These are phyloP conservation scores for Fraxinus platypoda DNA, from an alignment of 305 asterid species.

Conservation along the genomic window DNA sequence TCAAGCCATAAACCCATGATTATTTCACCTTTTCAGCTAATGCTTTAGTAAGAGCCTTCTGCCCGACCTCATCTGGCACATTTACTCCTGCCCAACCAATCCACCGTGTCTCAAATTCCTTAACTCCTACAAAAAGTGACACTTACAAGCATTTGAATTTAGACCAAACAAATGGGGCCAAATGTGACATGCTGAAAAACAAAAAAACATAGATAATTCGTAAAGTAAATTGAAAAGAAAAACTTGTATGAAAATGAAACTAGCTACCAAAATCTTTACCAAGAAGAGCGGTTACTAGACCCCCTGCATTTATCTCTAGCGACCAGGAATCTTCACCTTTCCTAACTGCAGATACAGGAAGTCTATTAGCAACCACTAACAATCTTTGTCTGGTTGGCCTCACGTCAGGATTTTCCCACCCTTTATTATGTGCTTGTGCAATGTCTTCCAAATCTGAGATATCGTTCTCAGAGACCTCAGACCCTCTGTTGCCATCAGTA, in stretches of 20 bases:
- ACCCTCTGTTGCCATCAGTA: constrained; percentile 42
- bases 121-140: constrained; percentile 54
- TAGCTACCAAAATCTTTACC: constrained; percentile 51
- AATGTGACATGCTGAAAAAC: not conserved
- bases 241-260: not conserved
- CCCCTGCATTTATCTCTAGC: constrained; percentile 94
- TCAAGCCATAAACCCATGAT: not conserved
- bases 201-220: not conserved
- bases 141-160: constrained; percentile 16
- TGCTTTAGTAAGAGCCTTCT: constrained; percentile 73
- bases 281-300: constrained; percentile 92
- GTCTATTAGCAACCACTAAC: constrained; percentile 94
- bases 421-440: constrained; percentile 50
- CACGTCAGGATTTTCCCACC: constrained; percentile 63
- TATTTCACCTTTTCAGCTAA: constrained; percentile 82
- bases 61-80: constrained; percentile 89
- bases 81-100: constrained; percentile 99
- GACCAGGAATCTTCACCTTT: constrained; percentile 89
- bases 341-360: constrained; percentile 95
- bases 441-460: constrained; percentile 53
- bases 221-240: not conserved
- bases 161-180: not conserved
- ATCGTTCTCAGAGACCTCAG: constrained; percentile 47
- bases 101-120: constrained; percentile 93
- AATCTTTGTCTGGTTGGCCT: constrained; percentile 72